Evolutionary conservation across 108 stramenopile species (phyloP), one percentile per base, ranked within the genome.

Genomic region (Skeletonema potamos): DNA sequence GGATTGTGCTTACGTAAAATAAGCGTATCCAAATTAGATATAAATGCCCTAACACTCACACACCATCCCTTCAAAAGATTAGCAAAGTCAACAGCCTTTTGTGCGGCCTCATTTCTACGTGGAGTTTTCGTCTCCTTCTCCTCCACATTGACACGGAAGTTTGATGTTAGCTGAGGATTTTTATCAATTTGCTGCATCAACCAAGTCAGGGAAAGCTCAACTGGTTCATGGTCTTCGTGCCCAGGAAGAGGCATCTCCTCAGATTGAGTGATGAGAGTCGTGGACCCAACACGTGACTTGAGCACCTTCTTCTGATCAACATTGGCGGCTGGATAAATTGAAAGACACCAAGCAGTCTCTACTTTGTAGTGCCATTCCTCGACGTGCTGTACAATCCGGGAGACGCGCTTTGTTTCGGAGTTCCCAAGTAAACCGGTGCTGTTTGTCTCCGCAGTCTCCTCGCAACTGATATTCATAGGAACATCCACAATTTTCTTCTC

Each of bases 141-240:
- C 41, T 91, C 85, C 57, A 82, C 83, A 32, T 77, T 36, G 62
- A 91, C 79, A 24, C 75, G 66, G 43, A 84, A 82, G 24, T 74
- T 68, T 11, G 79, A 65, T n/a, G 67, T 66, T 8, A 74, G 48
- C n/a, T 67, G 32, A 41, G 39, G 39, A 15, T 29, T 8, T 12
- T 54, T 62, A 69, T 82, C 68, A 59, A 92, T 86, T 54, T 86
- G 84, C 51, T 75, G 33, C 18, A 92, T 56, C 48, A 92, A 54
- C 91, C 91, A 89, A 7, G 82, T 89, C 27, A 92, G 63, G 1
- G 82, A 68, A n/a, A 89, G 46, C 17, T 92, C 91, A 6, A 76
- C 28, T 18, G 85, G 83, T 10, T 37, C 26, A 46, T 58, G 58
- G 20, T 64, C 64, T 1, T 26, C 30, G 29, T 61, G 46, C 4